Evolutionary conservation across 2,329 filamentous ascomycete genomes (phyloP).

Genomic region (Fusarium sp.): DNA sequence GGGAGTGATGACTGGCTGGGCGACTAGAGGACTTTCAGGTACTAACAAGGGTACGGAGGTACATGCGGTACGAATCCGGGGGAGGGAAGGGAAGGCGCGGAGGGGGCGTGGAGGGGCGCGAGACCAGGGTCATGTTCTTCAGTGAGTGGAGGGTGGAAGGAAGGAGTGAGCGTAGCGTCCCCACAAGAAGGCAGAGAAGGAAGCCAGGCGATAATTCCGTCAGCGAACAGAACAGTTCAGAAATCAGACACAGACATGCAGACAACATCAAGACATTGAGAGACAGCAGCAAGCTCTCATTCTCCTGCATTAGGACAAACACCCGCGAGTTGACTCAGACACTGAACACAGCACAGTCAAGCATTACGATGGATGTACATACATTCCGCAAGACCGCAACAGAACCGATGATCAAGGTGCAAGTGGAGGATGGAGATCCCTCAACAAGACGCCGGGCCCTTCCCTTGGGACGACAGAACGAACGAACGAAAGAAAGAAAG

Average conservation of each 20-base stretch:
- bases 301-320: background rate
- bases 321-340: constrained; percentile 6
- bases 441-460: background rate
- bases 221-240: constrained; percentile 1
- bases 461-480: background rate
- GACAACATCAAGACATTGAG: background rate
- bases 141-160: background rate
- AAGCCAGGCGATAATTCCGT: constrained; percentile 12
- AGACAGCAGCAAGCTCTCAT: background rate
- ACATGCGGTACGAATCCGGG: constrained; percentile 40
- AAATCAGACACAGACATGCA: background rate
- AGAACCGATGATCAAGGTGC: background rate
- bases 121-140: constrained; percentile 11
- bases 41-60: constrained; percentile 34
- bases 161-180: constrained; percentile 19
- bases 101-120: constrained; percentile 30
- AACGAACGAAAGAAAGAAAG: background rate
- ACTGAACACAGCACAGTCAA: background rate
- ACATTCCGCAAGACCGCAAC: background rate
- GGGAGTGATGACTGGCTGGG: constrained; percentile 37
- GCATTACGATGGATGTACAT: background rate
- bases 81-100: constrained; percentile 34
- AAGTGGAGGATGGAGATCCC: constrained; percentile 15
- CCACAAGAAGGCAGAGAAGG: constrained; percentile 13
- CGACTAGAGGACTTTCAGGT: constrained; percentile 33